Evolutionary conservation across 352 stramenopile genomes (phyloP), one percentile per base, ranked within the genome.

Genomic region (Phytophthora macrochlamydospora): DNA sequence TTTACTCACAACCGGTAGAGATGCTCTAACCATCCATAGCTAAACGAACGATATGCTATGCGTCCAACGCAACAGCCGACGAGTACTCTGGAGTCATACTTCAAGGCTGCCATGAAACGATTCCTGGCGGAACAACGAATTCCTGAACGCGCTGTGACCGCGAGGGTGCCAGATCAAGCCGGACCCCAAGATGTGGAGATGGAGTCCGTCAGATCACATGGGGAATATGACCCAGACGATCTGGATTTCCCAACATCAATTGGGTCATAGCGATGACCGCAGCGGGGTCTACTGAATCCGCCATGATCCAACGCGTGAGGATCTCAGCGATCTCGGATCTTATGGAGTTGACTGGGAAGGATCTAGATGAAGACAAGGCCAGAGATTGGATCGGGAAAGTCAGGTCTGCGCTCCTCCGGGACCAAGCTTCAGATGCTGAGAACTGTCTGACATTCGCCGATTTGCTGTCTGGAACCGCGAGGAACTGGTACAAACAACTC

Each of bases 261-360:
- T 1, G 37, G 38, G 0, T 35, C 52, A 43, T 43, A 12, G 38
- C 38, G 14, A 38, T 50, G 4, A 32, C 52, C 0, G 38, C 52
- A 3, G 29, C 37, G 2, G 24, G 35, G 31, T 12, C 35, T 2
- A 9, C 24, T 7, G 24, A 9, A 2, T 0, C 38, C 12, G 18
- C 38, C 3, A 14, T 29, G 38, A 43, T 43, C 37, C 37, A 43
- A 3, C 52, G 38, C 5, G 40, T 59, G 4, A 7, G 52, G 14
- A 51, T 59, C 24, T 51, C 52, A 2, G 52, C 52, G 52, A 32
- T 59, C 28, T 59, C 38, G 8, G 52, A 59, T 40, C 38, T 59
- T 7, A 59, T 50, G 13, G 52, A 59, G 52, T 59, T 24, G 18
- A 24, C 18, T 24, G 18, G 18, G 18, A 24, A 24, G 18, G 18